Conservation (phyloP, 352 stramenopile species). For the Phytophthora constricta region DNA sequence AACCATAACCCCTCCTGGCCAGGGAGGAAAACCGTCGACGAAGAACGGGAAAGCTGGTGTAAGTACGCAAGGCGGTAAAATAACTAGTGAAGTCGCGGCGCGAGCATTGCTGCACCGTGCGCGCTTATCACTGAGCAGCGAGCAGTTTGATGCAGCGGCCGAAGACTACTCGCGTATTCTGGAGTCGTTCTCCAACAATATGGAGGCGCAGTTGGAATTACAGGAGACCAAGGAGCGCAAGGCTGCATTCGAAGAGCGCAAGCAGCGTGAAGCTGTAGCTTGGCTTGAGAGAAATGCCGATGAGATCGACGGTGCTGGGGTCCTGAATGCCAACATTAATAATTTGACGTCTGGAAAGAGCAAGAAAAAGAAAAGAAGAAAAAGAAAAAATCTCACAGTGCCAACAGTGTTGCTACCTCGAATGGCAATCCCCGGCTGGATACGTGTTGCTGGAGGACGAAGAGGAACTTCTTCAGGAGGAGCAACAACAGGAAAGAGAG, state of each 20-base stretch:
- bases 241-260: slow-evolving; percentile 41
- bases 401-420: slow-evolving; percentile 14
- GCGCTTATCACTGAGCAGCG: slow-evolving; percentile 45
- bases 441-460: slow-evolving; percentile 59
- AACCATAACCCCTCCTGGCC: slow-evolving; percentile 19
- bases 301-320: slow-evolving; percentile 26
- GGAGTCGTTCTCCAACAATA: slow-evolving; percentile 63
- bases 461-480: slow-evolving; percentile 39
- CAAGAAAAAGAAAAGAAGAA: slow-evolving; percentile 83
- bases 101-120: slow-evolving; percentile 65
- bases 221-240: slow-evolving; percentile 61
- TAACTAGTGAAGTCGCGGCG: slow-evolving; percentile 60
- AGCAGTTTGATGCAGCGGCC: slow-evolving; percentile 68
- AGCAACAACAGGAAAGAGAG: slow-evolving; percentile 27
- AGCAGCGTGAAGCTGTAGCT: slow-evolving; percentile 54
- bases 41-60: slow-evolving; percentile 27
- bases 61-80: slow-evolving; percentile 30
- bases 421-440: slow-evolving; percentile 25
- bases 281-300: slow-evolving; percentile 63
- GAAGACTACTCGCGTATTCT: slow-evolving; percentile 71
- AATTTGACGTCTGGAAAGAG: slow-evolving; percentile 40
- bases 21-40: slow-evolving; percentile 17
- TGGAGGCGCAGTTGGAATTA: slow-evolving; percentile 83
- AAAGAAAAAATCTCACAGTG: slow-evolving; percentile 55
- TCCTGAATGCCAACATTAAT: slow-evolving; percentile 26